phyloP scores from a whole-genome alignment of 768 basidiomycete genomes.

The Rubroboletus pulcherrimus region DNA sequence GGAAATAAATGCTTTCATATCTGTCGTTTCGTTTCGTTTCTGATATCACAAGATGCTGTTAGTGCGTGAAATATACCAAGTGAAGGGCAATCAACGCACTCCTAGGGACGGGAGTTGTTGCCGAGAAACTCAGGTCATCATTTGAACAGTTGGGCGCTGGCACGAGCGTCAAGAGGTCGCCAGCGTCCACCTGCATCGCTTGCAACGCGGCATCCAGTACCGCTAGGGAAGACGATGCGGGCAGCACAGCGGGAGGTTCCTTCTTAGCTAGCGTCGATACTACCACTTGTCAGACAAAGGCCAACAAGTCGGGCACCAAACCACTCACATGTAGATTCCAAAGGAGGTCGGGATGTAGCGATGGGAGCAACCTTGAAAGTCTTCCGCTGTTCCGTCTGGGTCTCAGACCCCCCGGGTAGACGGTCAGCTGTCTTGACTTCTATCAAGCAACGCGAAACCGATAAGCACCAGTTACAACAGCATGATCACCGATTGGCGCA shows the following conservation, averaged over 20 bases:
- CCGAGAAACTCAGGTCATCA: slow-evolving; percentile 9
- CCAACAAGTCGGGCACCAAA: background rate
- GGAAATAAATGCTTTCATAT: background rate
- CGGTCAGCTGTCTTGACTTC: slow-evolving; percentile 7
- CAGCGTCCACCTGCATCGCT: background rate
- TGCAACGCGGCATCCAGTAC: slow-evolving; percentile 14
- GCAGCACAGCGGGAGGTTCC: background rate
- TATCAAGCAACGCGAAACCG: background rate
- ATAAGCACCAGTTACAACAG: slow-evolving; percentile 1
- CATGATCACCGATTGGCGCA: background rate
- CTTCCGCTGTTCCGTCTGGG: slow-evolving; percentile 6
- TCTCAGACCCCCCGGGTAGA: slow-evolving; percentile 15
- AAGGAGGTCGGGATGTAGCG: background rate
- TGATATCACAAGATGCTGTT: background rate
- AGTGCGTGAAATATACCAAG: background rate
- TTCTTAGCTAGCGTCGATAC: background rate
- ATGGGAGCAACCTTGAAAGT: background rate
- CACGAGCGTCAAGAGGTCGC: slow-evolving; percentile 3
- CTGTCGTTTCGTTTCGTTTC: background rate
- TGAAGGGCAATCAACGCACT: background rate
- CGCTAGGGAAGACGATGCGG: slow-evolving; percentile 13
- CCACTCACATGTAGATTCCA: slow-evolving; percentile 6
- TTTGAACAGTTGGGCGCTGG: background rate
- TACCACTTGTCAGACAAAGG: slow-evolving; percentile 6
- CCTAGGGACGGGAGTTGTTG: background rate